Conservation (phyloP, 148 eudicot genomes). For the Euryodendron excelsum region DNA sequence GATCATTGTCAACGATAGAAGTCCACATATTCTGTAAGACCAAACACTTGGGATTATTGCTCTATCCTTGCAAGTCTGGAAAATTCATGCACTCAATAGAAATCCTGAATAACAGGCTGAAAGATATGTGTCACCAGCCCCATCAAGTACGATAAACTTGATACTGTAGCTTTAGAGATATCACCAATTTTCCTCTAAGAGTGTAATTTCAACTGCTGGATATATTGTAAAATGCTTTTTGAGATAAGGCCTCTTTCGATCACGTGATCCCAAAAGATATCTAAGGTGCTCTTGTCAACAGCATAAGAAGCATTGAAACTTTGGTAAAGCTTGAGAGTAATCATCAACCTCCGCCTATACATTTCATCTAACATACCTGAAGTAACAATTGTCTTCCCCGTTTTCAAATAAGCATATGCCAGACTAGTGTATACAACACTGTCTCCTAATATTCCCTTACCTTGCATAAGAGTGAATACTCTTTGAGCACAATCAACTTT, state of each 20-base stretch:
- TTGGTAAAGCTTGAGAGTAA: slow-evolving; percentile 59
- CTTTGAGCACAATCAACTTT: slow-evolving; percentile 60
- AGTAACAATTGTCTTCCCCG: slow-evolving; percentile 42
- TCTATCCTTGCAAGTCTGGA: background rate
- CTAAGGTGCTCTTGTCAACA: slow-evolving; percentile 37
- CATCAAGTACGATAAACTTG: background rate
- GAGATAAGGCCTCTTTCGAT: slow-evolving; percentile 66
- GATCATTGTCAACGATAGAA: background rate
- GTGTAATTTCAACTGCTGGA: slow-evolving; percentile 35
- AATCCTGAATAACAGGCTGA: background rate
- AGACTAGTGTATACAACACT: slow-evolving; percentile 61
- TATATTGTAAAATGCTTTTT: slow-evolving; percentile 33
- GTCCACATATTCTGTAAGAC: background rate
- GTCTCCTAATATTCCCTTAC: slow-evolving; percentile 74
- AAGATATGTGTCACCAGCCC: background rate
- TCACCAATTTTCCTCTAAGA: slow-evolving; percentile 5
- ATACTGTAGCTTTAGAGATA: background rate
- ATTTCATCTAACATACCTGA: slow-evolving; percentile 69
- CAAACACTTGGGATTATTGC: background rate
- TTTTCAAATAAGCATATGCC: slow-evolving; percentile 64
- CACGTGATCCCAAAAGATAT: slow-evolving; percentile 64
- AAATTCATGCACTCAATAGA: background rate
- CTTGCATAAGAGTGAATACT: slow-evolving; percentile 53
- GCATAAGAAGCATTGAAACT: slow-evolving; percentile 62
- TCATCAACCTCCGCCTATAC: slow-evolving; percentile 64